Evolutionary conservation across 2,329 filamentous ascomycete species (phyloP).

Genomic region (Aciculosporium take): DNA sequence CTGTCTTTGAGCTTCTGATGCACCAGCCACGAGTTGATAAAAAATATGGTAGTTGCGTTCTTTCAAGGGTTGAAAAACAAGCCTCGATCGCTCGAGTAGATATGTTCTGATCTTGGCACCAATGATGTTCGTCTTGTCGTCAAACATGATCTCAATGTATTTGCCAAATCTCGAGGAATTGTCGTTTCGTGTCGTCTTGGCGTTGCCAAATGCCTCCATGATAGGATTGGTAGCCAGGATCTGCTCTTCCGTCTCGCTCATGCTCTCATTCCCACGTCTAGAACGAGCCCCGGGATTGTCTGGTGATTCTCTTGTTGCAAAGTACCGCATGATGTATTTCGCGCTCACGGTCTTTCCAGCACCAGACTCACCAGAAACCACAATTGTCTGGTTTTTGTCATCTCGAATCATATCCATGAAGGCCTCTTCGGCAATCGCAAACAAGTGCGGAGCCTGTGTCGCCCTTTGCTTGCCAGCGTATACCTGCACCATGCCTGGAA

Average conservation of each 20-base stretch:
- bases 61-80: constrained; percentile 94
- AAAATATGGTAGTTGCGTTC: constrained; percentile 99
- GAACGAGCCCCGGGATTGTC: constrained; percentile 67
- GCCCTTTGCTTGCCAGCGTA: constrained; percentile 95
- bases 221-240: constrained; percentile 97
- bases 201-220: constrained; percentile 99
- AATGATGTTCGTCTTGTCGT: constrained; percentile 87
- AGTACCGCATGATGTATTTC: constrained; percentile 99
- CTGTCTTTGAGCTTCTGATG: constrained; percentile 69
- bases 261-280: constrained; percentile 62
- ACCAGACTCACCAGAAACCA: constrained; percentile 98
- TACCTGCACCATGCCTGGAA: constrained; percentile 98
- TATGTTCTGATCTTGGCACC: constrained; percentile 96
- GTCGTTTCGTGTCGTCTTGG: constrained; percentile 98
- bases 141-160: constrained; percentile 99
- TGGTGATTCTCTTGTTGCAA: constrained; percentile 89
- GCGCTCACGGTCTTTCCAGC: constrained; percentile 98
- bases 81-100: constrained; percentile 80
- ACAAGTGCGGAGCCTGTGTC: constrained; percentile 92
- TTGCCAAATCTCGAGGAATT: constrained; percentile 98
- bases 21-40: constrained; percentile 89
- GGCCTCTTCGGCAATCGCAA: constrained; percentile 96
- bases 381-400: constrained; percentile 90
- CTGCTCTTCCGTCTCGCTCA: constrained; percentile 97
- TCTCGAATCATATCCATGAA: constrained; percentile 99